phyloP scores from a whole-genome alignment of 2,329 filamentous ascomycete species.

The Cercospora sesami region DNA sequence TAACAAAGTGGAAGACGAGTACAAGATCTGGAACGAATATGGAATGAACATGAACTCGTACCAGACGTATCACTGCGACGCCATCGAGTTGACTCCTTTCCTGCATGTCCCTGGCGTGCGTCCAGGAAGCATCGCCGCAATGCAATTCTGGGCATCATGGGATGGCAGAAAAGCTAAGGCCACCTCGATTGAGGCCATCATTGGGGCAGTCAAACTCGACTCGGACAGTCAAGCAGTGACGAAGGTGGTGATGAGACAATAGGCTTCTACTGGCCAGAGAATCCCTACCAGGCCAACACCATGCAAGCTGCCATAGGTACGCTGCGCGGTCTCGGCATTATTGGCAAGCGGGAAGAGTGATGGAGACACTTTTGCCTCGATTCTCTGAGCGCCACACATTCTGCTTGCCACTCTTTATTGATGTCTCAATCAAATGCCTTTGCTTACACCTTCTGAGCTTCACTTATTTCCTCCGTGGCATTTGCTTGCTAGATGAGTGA shows the following conservation, averaged over 20 bases:
- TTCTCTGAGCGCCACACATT: neutral
- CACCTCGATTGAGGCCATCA: neutral
- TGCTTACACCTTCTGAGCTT: neutral
- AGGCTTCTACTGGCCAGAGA: conserved; percentile 6
- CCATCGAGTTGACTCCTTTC: neutral
- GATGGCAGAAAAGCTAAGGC: neutral
- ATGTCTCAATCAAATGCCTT: neutral
- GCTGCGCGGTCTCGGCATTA: neutral
- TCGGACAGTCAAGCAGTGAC: neutral
- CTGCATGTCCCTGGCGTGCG: neutral
- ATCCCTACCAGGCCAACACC: neutral
- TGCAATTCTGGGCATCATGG: neutral
- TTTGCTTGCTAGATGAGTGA: neutral
- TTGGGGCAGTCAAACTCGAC: neutral
- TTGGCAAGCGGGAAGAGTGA: neutral
- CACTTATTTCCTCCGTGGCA: neutral
- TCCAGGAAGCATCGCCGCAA: neutral
- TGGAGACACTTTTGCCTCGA: neutral
- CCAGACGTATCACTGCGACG: neutral
- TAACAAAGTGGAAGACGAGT: neutral
- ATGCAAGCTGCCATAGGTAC: neutral
- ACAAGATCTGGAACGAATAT: neutral
- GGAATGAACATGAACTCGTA: neutral
- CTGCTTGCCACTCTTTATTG: neutral
- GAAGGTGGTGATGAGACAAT: conserved; percentile 3